Conservation (phyloP, 2,329 filamentous ascomycete genomes). For the Diaporthe citri region DNA sequence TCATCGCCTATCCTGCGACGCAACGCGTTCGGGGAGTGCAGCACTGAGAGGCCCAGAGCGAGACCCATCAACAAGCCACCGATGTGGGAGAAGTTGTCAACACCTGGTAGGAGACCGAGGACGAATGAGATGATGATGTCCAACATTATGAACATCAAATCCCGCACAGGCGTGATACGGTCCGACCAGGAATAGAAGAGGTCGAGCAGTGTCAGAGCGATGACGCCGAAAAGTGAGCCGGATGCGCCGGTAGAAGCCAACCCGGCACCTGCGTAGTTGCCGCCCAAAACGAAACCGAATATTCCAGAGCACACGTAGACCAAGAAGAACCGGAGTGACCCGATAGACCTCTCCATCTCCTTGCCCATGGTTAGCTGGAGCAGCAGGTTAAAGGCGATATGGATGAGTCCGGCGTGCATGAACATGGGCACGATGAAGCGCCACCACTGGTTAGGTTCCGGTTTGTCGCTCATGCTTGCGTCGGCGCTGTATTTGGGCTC, state of each 20-base stretch:
- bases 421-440: conserved; percentile 97
- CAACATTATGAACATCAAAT: conserved; percentile 87
- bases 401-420: conserved; percentile 91
- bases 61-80: conserved; percentile 95
- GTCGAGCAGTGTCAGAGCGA: conserved; percentile 89
- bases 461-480: conserved; percentile 59
- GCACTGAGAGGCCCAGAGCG: conserved; percentile 84
- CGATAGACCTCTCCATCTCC: conserved; percentile 94
- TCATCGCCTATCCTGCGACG: conserved; percentile 78
- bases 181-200: conserved; percentile 93
- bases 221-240: conserved; percentile 89
- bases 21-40: conserved; percentile 88
- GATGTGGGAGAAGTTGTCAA: conserved; percentile 98
- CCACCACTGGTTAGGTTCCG: conserved; percentile 93
- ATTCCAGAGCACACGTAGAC: conserved; percentile 94
- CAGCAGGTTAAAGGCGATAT: conserved; percentile 95
- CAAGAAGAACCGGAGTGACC: conserved; percentile 86
- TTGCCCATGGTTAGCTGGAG: conserved; percentile 89
- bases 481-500: conserved; percentile 70
- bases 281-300: conserved; percentile 94
- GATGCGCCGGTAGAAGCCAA: conserved; percentile 91
- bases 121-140: conserved; percentile 93
- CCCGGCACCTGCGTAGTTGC: conserved; percentile 87
- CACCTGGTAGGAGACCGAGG: conserved; percentile 87
- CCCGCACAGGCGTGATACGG: conserved; percentile 80